Base-by-base conservation (phyloP, 345 rosid species). In the Schrenkiella parvula region DNA sequence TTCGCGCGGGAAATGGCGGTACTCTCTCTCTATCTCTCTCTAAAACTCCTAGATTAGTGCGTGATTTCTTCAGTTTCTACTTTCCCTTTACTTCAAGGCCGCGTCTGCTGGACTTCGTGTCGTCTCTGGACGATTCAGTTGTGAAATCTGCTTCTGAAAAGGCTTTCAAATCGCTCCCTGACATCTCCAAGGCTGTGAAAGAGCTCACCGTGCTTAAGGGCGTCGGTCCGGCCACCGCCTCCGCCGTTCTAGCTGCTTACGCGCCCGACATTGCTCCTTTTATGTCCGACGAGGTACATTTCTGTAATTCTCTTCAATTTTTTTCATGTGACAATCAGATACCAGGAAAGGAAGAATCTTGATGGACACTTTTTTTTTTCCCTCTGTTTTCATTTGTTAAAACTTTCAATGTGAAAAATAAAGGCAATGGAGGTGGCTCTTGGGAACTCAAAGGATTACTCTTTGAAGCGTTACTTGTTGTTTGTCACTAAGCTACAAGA, bases 1-100 rank as follows among this genome's bases (percentile, higher is more conserved):
- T 76, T 77, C 95, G 18, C 97, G 98, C 29, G 96, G 97, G 1
- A 93, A 93, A 69, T 93, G 97, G 97, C 82, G 97, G 93, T 88
- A 39, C 35, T n/a, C 11, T 14, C 58, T 17, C 58, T 58, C 53
- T 54, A 15, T 48, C 31, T 37, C 46, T 19, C 37, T 37, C 6
- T 53, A 8, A 8, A 59, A 5, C 42, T 10, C 26, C 1, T 22
- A 21, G 23, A 1, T 39, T 7, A 38, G 85, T 82, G 87, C 81
- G 71, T 22, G 14, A 28, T 39, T 44, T 57, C 68, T 34, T 25
- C 35, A 32, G 32, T 50, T 21, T 41, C 46, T 2, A 8, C 18
- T n/a, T 31, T 47, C 29, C 9, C 1, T 38, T 23, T 12, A n/a
- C 8, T 70, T 59, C 15, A 62, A 90, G 97, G 90, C 97, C 97